These are phyloP conservation scores for Aspergillus amoenus DNA, from an alignment of 2,329 filamentous ascomycete species.

Conservation along the genomic window DNA sequence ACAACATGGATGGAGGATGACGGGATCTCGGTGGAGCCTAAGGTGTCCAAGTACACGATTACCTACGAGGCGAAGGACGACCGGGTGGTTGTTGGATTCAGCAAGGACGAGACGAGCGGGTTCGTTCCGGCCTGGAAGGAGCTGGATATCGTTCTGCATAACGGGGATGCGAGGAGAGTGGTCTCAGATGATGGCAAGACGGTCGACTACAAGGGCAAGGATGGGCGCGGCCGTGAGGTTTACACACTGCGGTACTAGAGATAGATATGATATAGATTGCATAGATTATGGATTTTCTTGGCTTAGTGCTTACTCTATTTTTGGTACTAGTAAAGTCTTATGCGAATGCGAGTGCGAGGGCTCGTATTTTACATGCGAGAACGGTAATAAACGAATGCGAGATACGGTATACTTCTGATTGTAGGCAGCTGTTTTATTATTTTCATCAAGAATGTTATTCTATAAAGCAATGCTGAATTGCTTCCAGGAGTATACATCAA, in stretches of 20 bases:
- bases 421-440: background rate
- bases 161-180: constrained; percentile 49
- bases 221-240: constrained; percentile 28
- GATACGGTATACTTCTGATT: background rate
- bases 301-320: too few species aligned
- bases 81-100: constrained; percentile 46
- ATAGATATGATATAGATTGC: too few species aligned
- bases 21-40: constrained; percentile 49
- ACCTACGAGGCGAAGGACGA: constrained; percentile 46
- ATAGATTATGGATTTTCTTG: too few species aligned
- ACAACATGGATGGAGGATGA: constrained; percentile 59
- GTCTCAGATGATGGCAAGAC: constrained; percentile 31
- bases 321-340: background rate
- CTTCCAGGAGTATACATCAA: background rate
- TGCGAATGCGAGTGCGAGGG: background rate
- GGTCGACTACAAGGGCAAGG: constrained; percentile 29
- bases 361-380: background rate
- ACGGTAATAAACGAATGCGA: background rate
- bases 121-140: constrained; percentile 53
- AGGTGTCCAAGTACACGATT: constrained; percentile 45
- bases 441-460: too few species aligned
- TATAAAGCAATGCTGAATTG: background rate
- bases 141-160: constrained; percentile 52
- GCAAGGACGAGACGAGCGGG: constrained; percentile 36
- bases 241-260: constrained; percentile 29